Percentiles rank a stretch among this genome's conserved stretches.
Evolutionary conservation across 495 filamentous ascomycete species (phyloP).

Genomic region (Penicillium bialowiezense): DNA sequence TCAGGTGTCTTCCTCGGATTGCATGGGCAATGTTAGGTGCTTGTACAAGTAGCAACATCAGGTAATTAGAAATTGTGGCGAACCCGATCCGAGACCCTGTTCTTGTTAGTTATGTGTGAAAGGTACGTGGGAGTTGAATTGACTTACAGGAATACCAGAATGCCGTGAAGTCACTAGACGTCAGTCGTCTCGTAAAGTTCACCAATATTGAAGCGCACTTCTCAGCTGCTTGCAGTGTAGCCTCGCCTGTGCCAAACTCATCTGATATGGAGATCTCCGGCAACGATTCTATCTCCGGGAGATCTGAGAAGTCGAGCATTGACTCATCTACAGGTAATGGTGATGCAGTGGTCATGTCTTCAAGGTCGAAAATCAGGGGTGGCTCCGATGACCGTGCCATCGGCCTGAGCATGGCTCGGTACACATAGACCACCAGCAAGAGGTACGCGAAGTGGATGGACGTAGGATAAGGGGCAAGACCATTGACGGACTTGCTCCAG

Average conservation of each 20-base stretch:
- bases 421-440: conserved; percentile 34
- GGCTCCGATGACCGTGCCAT: conserved; percentile 34
- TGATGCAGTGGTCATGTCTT: conserved; percentile 24
- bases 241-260: conserved; percentile 23
- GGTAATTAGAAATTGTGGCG: conserved; percentile 36
- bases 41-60: conserved; percentile 34
- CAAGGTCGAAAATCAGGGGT: conserved; percentile 33
- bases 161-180: conserved; percentile 27
- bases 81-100: conserved; percentile 38
- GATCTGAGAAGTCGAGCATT: conserved; percentile 20
- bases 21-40: conserved; percentile 32
- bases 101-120: background rate
- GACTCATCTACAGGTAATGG: conserved; percentile 18
- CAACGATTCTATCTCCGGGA: conserved; percentile 23
- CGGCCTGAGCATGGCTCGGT: conserved; percentile 35
- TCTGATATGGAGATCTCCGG: conserved; percentile 27
- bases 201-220: conserved; percentile 33
- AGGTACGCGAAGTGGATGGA: conserved; percentile 38
- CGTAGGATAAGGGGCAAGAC: conserved; percentile 27
- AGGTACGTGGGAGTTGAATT: background rate
- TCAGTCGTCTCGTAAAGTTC: conserved; percentile 28
- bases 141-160: conserved; percentile 41
- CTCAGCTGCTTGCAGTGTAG: conserved; percentile 32
- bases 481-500: conserved; percentile 31
- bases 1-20: conserved; percentile 25